phyloP scores from a whole-genome alignment of 768 basidiomycete genomes.

The Rhizopogon rudus region DNA sequence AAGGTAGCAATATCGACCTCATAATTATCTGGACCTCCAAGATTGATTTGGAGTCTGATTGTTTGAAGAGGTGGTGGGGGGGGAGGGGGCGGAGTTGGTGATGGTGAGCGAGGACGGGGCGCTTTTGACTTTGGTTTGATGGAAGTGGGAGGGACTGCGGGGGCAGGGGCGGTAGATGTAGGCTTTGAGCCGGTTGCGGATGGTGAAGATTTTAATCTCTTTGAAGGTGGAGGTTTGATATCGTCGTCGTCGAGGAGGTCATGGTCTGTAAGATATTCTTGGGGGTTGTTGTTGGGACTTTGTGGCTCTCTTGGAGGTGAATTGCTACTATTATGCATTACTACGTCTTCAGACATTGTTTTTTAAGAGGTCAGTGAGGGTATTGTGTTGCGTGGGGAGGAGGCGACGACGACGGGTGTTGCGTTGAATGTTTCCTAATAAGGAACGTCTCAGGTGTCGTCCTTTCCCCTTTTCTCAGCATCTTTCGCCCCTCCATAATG shows the following conservation, averaged over 20 bases:
- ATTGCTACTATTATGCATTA: conserved; percentile 19
- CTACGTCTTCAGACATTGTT: conserved; percentile 24
- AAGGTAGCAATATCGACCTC: conserved; percentile 60
- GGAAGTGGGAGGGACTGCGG: conserved; percentile 12
- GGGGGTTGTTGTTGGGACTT: conserved; percentile 13
- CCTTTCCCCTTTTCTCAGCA: conserved; percentile 21
- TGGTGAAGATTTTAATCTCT: conserved; percentile 23
- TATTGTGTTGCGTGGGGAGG: conserved; percentile 6
- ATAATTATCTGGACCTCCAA: conserved; percentile 73
- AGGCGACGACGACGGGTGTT: conserved; percentile 18
- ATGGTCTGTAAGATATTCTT: conserved; percentile 9
- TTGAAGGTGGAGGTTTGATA: conserved; percentile 23
- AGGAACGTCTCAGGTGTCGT: conserved; percentile 29
- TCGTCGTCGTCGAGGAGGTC: conserved; percentile 13
- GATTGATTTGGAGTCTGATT: conserved; percentile 59
- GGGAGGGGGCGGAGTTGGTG: conserved; percentile 51
- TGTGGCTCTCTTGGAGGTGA: neutral
- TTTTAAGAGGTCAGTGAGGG: neutral
- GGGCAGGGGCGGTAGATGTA: conserved; percentile 15
- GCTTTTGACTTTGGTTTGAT: conserved; percentile 52
- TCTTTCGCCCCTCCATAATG: conserved; percentile 11
- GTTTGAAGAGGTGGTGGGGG: conserved; percentile 53
- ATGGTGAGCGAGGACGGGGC: conserved; percentile 42
- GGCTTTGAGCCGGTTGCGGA: conserved; percentile 21
- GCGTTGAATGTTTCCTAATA: conserved; percentile 31